These are phyloP conservation scores for Acacia confusa DNA, from an alignment of 306 rosid genomes.

Conservation along the genomic window DNA sequence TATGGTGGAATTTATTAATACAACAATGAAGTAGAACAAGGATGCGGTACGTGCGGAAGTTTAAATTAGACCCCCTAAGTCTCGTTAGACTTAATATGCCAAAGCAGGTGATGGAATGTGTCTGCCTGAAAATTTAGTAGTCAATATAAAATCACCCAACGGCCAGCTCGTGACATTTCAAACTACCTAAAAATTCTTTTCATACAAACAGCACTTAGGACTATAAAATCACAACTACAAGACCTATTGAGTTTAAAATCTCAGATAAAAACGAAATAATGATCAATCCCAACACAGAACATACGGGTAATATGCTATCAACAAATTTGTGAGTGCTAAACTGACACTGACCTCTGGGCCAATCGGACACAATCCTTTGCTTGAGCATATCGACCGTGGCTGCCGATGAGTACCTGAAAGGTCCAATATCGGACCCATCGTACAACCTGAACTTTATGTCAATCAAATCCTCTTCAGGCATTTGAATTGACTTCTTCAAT, in stretches of 20 bases:
- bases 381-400: conserved; percentile 74
- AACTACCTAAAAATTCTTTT: background rate
- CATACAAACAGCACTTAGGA: background rate
- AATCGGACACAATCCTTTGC: conserved; percentile 73
- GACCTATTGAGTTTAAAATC: conserved; percentile 7
- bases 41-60: background rate
- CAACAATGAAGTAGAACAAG: background rate
- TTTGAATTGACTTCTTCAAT: conserved; percentile 37
- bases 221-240: background rate
- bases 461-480: conserved; percentile 75
- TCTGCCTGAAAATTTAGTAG: background rate
- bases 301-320: background rate
- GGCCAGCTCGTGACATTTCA: background rate
- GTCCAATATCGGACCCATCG: conserved; percentile 74
- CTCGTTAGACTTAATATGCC: background rate
- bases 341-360: conserved; percentile 66
- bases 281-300: background rate
- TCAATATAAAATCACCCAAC: background rate
- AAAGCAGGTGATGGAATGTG: conserved; percentile 4
- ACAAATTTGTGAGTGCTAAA: conserved; percentile 1
- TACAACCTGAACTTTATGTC: conserved; percentile 70
- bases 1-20: background rate
- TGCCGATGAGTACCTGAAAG: conserved; percentile 67
- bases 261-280: background rate
- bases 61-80: conserved; percentile 24